Percentiles rank a stretch among this genome's conserved stretches.
phyloP scores from a whole-genome alignment of 305 asterid genomes.

The Fraxinus ornus region DNA sequence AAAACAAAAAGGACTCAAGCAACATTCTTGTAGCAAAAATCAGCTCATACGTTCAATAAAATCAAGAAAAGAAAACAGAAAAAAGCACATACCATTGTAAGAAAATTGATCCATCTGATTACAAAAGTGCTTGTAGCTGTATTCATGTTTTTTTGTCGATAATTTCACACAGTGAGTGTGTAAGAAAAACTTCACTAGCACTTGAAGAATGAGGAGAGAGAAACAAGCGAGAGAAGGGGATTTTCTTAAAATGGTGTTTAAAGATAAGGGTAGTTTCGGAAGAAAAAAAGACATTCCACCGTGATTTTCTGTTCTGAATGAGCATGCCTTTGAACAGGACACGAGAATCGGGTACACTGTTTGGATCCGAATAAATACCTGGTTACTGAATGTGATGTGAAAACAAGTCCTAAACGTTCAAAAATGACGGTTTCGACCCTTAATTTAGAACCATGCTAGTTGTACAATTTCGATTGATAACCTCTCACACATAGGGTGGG shows the following conservation, averaged over 20 bases:
- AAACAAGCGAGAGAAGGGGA: constrained; percentile 20
- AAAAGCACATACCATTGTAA: constrained; percentile 62
- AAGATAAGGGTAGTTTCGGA: constrained; percentile 23
- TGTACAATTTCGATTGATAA: too few species aligned
- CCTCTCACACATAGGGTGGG: too few species aligned
- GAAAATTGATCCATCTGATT: constrained; percentile 82
- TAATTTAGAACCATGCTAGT: background rate
- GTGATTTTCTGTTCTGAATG: background rate
- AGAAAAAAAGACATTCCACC: background rate
- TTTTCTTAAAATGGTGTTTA: background rate
- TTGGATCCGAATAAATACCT: background rate
- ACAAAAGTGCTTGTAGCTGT: constrained; percentile 78
- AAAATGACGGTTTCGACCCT: background rate
- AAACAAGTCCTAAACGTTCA: background rate
- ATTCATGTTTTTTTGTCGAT: constrained; percentile 42
- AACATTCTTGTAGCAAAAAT: background rate
- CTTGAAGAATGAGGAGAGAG: constrained; percentile 26
- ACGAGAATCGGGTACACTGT: background rate
- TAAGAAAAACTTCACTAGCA: constrained; percentile 16
- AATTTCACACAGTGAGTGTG: constrained; percentile 14
- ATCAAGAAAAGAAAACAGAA: constrained; percentile 9
- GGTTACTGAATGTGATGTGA: background rate
- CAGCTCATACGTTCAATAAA: constrained; percentile 11
- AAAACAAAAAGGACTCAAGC: background rate
- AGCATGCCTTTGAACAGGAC: background rate